Percentiles rank a stretch among this genome's conserved stretches.
These are phyloP conservation scores for Xanthoceras sorbifolium DNA, from an alignment of 345 rosid species.

Conservation along the genomic window DNA sequence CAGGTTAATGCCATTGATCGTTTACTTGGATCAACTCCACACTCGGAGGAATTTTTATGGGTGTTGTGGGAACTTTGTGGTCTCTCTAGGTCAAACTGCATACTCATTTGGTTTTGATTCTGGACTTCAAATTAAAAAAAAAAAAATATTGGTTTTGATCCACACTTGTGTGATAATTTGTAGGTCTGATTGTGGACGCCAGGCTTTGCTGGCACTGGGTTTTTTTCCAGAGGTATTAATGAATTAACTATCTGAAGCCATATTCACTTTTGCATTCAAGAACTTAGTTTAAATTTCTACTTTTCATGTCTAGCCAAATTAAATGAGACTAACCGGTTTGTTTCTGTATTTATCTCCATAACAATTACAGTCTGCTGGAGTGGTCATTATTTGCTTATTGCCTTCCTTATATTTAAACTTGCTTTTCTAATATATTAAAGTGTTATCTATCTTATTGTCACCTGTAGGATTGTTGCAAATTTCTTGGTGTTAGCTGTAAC, in stretches of 20 bases:
- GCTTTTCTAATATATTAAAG: background rate
- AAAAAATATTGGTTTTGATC: conserved; percentile 17
- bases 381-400: background rate
- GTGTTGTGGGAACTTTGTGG: conserved; percentile 97
- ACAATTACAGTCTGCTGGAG: background rate
- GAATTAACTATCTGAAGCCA: conserved; percentile 3
- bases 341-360: conserved; percentile 7
- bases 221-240: conserved; percentile 82
- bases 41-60: conserved; percentile 94
- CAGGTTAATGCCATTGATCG: conserved; percentile 89
- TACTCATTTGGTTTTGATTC: conserved; percentile 3
- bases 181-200: conserved; percentile 96
- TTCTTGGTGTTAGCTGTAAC: background rate
- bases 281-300: conserved; percentile 13
- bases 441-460: background rate
- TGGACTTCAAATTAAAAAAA: background rate
- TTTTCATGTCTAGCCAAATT: conserved; percentile 10
- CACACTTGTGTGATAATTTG: conserved; percentile 27
- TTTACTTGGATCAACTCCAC: conserved; percentile 70
- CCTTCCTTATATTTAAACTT: background rate
- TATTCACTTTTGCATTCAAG: background rate
- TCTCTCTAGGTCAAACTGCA: conserved; percentile 65
- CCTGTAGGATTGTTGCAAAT: background rate
- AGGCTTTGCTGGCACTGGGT: conserved; percentile 80
- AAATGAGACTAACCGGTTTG: conserved; percentile 17